Evolutionary conservation across 192 early-diverging fungal genomes (phyloP).

Genomic region (Coemansia sp.): DNA sequence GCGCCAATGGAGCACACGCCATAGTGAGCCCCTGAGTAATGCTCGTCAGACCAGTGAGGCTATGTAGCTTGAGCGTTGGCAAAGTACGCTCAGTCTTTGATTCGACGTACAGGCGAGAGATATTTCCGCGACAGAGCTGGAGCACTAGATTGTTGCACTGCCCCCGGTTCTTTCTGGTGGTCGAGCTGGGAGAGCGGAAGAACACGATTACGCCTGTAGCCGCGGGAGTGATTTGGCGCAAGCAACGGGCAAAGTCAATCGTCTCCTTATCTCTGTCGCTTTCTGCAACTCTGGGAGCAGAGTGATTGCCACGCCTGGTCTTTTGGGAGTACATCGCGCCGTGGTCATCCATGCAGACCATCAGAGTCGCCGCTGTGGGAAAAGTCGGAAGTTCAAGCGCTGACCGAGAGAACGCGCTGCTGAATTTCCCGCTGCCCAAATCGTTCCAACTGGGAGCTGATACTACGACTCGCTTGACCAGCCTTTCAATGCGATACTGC

Average conservation of each 20-base stretch:
- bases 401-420: not conserved
- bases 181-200: not conserved
- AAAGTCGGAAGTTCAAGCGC: not conserved
- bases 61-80: not conserved
- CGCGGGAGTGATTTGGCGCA: not conserved
- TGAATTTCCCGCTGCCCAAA: not conserved
- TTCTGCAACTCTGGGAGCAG: too few relatives aligned
- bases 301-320: too few relatives aligned
- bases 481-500: not conserved
- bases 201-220: not conserved
- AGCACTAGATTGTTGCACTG: not conserved
- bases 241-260: not conserved
- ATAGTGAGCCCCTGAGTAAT: not conserved
- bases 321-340: too few relatives aligned
- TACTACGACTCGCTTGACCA: too few relatives aligned
- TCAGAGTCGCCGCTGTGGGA: not conserved
- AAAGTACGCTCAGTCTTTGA: not conserved
- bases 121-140: not conserved
- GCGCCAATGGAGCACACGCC: not conserved
- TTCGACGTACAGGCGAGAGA: too few relatives aligned
- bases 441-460: not conserved
- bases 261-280: not conserved
- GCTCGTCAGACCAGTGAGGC: not conserved
- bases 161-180: not conserved
- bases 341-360: too few relatives aligned